Conservation (phyloP, 2,329 filamentous ascomycete species). For the Beauveria varroae region DNA sequence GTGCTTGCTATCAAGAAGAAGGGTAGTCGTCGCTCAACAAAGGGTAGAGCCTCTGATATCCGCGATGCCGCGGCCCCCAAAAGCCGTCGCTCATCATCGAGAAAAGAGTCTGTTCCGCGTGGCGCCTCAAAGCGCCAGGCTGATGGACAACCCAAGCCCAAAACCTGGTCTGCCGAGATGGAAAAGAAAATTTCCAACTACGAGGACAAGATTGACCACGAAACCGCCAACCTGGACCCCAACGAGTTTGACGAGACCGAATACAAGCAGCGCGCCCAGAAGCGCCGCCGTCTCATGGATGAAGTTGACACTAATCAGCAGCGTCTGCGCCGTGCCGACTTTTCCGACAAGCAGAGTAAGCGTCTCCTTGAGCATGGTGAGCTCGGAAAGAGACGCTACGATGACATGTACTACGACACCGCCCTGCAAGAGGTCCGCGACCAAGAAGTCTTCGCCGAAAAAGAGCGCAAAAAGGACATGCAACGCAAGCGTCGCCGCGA, state of each 20-base stretch:
- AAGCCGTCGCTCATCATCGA: conserved; percentile 43
- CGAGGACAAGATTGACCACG: conserved; percentile 35
- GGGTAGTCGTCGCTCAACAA: conserved; percentile 31
- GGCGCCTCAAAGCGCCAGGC: conserved; percentile 50
- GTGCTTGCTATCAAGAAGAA: conserved; percentile 19
- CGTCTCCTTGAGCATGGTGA: conserved; percentile 63
- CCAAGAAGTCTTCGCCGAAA: conserved; percentile 86
- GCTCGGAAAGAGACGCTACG: conserved; percentile 67
- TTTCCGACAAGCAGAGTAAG: conserved; percentile 46
- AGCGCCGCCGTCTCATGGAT: conserved; percentile 62
- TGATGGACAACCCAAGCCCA: conserved; percentile 59
- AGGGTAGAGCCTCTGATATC: conserved; percentile 45
- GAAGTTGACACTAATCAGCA: conserved; percentile 55
- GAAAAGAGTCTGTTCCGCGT: conserved; percentile 40
- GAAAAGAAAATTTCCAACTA: conserved; percentile 33
- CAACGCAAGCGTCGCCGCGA: conserved; percentile 92
- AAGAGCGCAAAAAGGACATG: conserved; percentile 99
- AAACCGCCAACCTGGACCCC: conserved; percentile 38
- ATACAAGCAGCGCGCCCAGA: conserved; percentile 52
- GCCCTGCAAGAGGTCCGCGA: conserved; percentile 83
- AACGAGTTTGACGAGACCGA: conserved; percentile 35
- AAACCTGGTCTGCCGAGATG: conserved; percentile 48
- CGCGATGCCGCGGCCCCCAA: conserved; percentile 42
- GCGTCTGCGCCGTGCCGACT: conserved; percentile 55
- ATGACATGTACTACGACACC: conserved; percentile 67